Evolutionary conservation across 306 rosid genomes (phyloP), one percentile per base, ranked within the genome.

Genomic region (Rubus idaeus): DNA sequence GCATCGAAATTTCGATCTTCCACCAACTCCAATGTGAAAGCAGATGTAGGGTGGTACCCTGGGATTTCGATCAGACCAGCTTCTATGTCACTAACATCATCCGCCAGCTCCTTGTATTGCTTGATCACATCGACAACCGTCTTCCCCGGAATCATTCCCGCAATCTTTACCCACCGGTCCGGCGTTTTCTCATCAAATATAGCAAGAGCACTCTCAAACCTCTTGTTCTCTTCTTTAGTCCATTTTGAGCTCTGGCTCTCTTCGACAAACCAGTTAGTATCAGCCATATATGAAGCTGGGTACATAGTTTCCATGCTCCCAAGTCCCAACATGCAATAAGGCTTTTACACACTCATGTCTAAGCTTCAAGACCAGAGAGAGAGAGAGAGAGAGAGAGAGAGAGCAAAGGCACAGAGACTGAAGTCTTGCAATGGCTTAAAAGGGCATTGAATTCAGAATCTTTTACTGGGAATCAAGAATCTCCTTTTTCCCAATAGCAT

Each of bases 171-270:
- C 97, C 97, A 94, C 57, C 96, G 40, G 72, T 94, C 94, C 1
- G 97, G 97, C 0, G 92, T 89, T 70, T 89, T 91, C 85, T 92
- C 85, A 23, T 92, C 97, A 23, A 42, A 89, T 40, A 90, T 81
- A 26, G 98, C 98, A 21, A 94, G 95, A 37, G 98, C 98, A 23
- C 93, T 91, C 80, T 94, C 98, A 71, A 94, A 94, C 76, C 10
- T 65, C 88, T 94, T 94, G 82, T 94, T 94, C 89, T 94, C 97
- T 75, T 94, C 97, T 80, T 44, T 90, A 23, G 87, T 91, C 98
- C 98, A 94, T 71, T 92, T 91, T 47, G 88, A 79, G 83, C 64
- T 77, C 30, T 77, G 71, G 76, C 80, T 87, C 77, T 82, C 88
- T 71, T 84, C 84, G 37, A 81, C 50, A 70, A 84, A 72, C 95